These are phyloP conservation scores for Syzygium malaccense DNA, from an alignment of 441 rosid species.

Conservation along the genomic window DNA sequence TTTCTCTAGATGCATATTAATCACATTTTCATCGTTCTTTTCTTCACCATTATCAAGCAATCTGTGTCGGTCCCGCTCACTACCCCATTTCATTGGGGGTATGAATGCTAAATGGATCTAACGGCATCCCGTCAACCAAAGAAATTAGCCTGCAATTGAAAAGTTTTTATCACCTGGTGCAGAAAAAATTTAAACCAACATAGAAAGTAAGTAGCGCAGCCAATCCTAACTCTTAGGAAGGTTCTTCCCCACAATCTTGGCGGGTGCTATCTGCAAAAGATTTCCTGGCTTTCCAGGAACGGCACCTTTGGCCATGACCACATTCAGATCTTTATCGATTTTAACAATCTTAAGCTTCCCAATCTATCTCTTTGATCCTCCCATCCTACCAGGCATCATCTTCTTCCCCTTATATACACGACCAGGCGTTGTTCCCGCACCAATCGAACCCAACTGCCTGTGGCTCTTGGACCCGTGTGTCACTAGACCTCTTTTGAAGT, in stretches of 20 bases:
- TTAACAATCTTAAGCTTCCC: slow-evolving; percentile 81
- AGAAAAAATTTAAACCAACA: not conserved
- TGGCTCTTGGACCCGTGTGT: slow-evolving; percentile 95
- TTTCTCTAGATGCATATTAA: not conserved
- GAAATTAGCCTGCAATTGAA: not conserved
- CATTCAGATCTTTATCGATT: slow-evolving; percentile 67
- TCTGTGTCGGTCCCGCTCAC: not conserved
- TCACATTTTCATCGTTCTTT: not conserved
- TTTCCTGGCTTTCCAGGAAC: slow-evolving; percentile 95
- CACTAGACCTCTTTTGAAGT: slow-evolving; percentile 86
- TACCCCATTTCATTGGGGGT: not conserved
- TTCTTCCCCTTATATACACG: slow-evolving; percentile 92
- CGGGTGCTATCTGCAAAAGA: slow-evolving; percentile 78
- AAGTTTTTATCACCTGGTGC: not conserved
- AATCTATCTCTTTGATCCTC: slow-evolving; percentile 70
- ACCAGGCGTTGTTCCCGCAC: slow-evolving; percentile 96
- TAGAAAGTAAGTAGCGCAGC: not conserved
- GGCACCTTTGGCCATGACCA: slow-evolving; percentile 84
- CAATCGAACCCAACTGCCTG: slow-evolving; percentile 82
- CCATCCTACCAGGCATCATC: slow-evolving; percentile 95
- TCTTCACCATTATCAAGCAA: not conserved
- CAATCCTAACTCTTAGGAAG: slow-evolving; percentile 67
- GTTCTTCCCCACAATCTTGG: slow-evolving; percentile 88
- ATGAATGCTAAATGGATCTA: not conserved
- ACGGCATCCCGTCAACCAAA: not conserved